These are phyloP conservation scores for Dactylellina haptotyla DNA, from an alignment of 2,329 filamentous ascomycete species.

Conservation along the genomic window DNA sequence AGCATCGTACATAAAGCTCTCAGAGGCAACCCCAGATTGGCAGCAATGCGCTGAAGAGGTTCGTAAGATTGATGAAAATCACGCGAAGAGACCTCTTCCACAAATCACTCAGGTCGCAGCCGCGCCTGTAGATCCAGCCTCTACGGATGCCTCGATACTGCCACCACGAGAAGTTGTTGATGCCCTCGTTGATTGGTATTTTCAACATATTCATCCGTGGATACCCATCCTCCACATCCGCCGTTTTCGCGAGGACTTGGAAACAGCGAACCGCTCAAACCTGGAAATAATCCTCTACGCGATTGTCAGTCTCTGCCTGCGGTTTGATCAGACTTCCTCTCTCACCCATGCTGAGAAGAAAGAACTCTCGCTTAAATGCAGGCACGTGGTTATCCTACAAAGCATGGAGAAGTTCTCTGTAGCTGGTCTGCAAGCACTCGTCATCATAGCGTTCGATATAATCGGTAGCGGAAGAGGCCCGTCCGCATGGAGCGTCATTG, in stretches of 20 bases:
- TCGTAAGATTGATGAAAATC: not conserved
- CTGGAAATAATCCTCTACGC: conserved; percentile 60
- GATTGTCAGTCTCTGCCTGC: conserved; percentile 59
- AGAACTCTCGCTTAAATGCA: conserved; percentile 42
- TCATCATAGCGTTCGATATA: conserved; percentile 62
- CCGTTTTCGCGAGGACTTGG: conserved; percentile 58
- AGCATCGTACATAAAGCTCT: not conserved
- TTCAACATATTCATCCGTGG: conserved; percentile 62
- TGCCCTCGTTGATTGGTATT: conserved; percentile 61
- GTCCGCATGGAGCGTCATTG: conserved; percentile 61
- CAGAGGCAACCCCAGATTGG: not conserved
- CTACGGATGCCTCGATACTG: not conserved
- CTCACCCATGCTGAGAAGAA: conserved; percentile 54
- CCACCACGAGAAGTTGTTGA: conserved; percentile 56
- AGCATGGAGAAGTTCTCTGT: conserved; percentile 60
- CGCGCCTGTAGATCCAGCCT: not conserved
- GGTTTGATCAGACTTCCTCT: conserved; percentile 58
- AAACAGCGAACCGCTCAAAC: conserved; percentile 55
- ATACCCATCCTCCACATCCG: conserved; percentile 62
- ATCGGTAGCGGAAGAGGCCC: conserved; percentile 59
- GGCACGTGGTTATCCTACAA: conserved; percentile 59
- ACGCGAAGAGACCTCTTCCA: not conserved
- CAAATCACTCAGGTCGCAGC: not conserved
- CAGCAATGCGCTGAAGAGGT: not conserved
- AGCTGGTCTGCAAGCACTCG: conserved; percentile 61